phyloP scores from a whole-genome alignment of 805 yeast genomes.

The Kluyveromyces aestuarii region DNA sequence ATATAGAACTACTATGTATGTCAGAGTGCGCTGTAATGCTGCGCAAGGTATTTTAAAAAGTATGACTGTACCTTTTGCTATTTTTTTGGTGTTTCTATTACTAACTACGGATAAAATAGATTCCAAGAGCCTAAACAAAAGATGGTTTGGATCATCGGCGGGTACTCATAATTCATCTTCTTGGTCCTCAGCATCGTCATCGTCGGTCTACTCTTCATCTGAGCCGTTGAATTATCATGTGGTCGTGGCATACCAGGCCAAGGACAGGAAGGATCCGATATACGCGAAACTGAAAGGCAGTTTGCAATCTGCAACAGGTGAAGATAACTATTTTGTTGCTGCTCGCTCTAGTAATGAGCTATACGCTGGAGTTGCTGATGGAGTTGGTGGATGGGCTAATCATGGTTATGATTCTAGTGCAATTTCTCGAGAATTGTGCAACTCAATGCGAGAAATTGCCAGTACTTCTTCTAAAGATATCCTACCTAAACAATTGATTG shows the following conservation, averaged over 20 bases:
- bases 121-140: not conserved
- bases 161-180: not conserved
- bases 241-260: slow-evolving; percentile 68
- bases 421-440: slow-evolving; percentile 71
- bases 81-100: not conserved
- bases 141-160: slow-evolving; percentile 1
- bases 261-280: slow-evolving; percentile 48
- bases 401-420: slow-evolving; percentile 86
- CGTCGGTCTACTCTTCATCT: not conserved
- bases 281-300: slow-evolving; percentile 27
- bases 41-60: not conserved
- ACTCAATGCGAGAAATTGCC: slow-evolving; percentile 35
- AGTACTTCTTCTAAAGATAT: slow-evolving; percentile 8
- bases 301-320: slow-evolving; percentile 60
- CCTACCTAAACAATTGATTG: slow-evolving; percentile 42
- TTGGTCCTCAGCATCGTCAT: slow-evolving; percentile 1
- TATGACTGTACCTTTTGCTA: not conserved
- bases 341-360: slow-evolving; percentile 24
- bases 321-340: slow-evolving; percentile 57
- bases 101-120: slow-evolving; percentile 1
- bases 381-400: slow-evolving; percentile 97
- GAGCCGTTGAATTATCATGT: slow-evolving; percentile 38
- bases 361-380: slow-evolving; percentile 84
- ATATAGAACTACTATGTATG: not conserved
- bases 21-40: not conserved